Evolutionary conservation across 1,139 yeast genomes (phyloP).

Genomic region (Candida smagusa): DNA sequence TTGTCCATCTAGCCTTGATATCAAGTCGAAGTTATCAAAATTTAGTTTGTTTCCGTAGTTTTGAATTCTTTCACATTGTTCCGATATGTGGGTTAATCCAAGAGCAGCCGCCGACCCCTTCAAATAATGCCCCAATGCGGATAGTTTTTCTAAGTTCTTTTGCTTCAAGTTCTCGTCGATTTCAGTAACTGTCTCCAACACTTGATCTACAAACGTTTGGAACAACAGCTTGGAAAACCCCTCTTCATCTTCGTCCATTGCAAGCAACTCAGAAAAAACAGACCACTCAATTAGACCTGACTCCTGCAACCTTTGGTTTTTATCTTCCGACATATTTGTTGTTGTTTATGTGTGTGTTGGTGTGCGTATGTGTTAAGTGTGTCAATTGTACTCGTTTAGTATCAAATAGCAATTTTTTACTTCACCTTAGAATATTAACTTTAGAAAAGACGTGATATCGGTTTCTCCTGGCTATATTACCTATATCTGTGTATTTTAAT

Average conservation of each 20-base stretch:
- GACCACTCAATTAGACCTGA: constrained; percentile 82
- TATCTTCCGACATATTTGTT: constrained; percentile 31
- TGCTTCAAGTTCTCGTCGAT: constrained; percentile 55
- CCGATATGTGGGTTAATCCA: constrained; percentile 77
- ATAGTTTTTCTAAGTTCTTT: constrained; percentile 56
- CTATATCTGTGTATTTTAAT: no score
- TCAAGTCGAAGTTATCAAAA: constrained; percentile 38
- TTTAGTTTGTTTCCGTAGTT: constrained; percentile 67
- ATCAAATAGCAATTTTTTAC: no score
- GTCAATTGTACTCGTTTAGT: no score
- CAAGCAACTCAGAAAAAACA: constrained; percentile 81
- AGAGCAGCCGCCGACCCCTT: constrained; percentile 96
- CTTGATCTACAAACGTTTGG: constrained; percentile 85
- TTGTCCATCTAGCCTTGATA: constrained; percentile 2
- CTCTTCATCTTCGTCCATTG: constrained; percentile 93
- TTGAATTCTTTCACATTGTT: constrained; percentile 90
- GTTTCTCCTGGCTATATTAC: no score
- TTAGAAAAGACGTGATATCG: no score
- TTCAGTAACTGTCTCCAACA: constrained; percentile 70
- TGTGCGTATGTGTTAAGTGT: neutral
- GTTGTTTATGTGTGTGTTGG: constrained; percentile 1
- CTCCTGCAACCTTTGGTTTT: constrained; percentile 36
- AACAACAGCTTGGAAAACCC: constrained; percentile 78
- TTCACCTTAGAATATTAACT: no score
- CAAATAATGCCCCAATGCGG: constrained; percentile 83